Conservation (phyloP, 495 filamentous ascomycete species). For the Podospora sp. region DNA sequence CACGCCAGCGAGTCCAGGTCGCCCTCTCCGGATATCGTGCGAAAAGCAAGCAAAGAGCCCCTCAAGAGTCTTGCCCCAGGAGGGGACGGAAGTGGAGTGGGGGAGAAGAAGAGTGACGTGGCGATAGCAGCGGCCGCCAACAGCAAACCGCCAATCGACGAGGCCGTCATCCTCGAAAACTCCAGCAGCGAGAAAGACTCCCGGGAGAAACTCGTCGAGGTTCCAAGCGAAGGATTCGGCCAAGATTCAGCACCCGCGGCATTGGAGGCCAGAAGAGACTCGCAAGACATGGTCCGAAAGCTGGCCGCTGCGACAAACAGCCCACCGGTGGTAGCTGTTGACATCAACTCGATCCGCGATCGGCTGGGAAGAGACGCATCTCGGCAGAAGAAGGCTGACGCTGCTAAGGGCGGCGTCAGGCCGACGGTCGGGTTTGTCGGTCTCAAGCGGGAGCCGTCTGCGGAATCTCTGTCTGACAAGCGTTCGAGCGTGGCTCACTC, state of each 20-base stretch:
- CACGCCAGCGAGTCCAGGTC: conserved; percentile 49
- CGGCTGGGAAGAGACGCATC: conserved; percentile 11
- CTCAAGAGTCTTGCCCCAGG: conserved; percentile 22
- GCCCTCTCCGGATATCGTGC: conserved; percentile 38
- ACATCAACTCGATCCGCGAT: conserved; percentile 5
- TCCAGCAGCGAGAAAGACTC: not conserved
- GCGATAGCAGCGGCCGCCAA: not conserved
- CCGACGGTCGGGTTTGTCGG: conserved; percentile 47
- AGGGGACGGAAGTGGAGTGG: not conserved
- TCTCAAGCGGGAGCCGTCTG: conserved; percentile 37
- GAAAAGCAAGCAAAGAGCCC: conserved; percentile 28
- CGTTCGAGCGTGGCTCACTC: conserved; percentile 47
- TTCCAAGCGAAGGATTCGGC: not conserved
- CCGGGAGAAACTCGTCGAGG: not conserved
- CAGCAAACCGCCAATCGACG: not conserved
- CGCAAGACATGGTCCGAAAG: conserved; percentile 64
- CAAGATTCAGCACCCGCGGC: not conserved
- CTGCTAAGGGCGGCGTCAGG: conserved; percentile 34
- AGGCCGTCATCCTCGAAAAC: conserved; percentile 6
- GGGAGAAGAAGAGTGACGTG: not conserved
- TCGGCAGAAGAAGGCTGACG: conserved; percentile 23
- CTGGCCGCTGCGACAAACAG: conserved; percentile 66
- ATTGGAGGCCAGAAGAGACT: conserved; percentile 51
- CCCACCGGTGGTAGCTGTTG: conserved; percentile 30
- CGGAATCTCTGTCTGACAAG: conserved; percentile 45